phyloP scores from a whole-genome alignment of 2,329 filamentous ascomycete genomes.

The Epichloe sibirici region DNA sequence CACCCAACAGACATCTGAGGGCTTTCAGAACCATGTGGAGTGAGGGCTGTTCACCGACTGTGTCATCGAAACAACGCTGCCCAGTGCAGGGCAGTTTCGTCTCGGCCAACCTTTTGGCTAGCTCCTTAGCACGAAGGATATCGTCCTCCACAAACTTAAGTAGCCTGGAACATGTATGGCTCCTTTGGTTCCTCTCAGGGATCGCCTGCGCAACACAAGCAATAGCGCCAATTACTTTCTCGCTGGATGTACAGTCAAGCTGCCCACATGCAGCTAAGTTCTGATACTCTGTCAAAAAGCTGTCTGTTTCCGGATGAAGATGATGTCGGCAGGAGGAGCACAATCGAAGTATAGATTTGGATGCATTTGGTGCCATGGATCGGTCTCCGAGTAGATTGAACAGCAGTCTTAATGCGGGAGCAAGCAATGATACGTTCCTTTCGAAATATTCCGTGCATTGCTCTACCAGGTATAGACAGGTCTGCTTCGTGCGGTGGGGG shows the following conservation, averaged over 20 bases:
- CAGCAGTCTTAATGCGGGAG: constrained; percentile 59
- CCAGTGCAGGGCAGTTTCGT: constrained; percentile 13
- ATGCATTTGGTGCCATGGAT: constrained; percentile 52
- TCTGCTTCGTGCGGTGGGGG: constrained; percentile 51
- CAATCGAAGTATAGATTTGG: constrained; percentile 60
- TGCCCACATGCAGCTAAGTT: constrained; percentile 40
- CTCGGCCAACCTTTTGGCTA: constrained; percentile 8
- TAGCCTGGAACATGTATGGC: constrained; percentile 43
- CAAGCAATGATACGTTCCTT: constrained; percentile 52
- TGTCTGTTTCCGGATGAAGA: constrained; percentile 52
- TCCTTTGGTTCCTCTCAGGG: constrained; percentile 41
- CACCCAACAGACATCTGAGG: constrained; percentile 54
- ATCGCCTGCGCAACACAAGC: constrained; percentile 65
- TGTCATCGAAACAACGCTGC: constrained; percentile 15
- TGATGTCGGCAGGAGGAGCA: constrained; percentile 63
- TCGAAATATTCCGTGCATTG: constrained; percentile 68
- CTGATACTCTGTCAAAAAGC: constrained; percentile 61
- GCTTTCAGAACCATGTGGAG: constrained; percentile 40
- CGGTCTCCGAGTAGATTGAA: constrained; percentile 56
- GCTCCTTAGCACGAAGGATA: constrained; percentile 16
- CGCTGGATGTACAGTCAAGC: constrained; percentile 57
- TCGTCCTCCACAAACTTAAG: constrained; percentile 51
- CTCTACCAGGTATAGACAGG: constrained; percentile 58
- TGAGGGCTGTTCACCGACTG: constrained; percentile 29
- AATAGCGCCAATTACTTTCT: constrained; percentile 62